Conservation (phyloP, 208 protist genomes). For the Crithidia sp. region DNA sequence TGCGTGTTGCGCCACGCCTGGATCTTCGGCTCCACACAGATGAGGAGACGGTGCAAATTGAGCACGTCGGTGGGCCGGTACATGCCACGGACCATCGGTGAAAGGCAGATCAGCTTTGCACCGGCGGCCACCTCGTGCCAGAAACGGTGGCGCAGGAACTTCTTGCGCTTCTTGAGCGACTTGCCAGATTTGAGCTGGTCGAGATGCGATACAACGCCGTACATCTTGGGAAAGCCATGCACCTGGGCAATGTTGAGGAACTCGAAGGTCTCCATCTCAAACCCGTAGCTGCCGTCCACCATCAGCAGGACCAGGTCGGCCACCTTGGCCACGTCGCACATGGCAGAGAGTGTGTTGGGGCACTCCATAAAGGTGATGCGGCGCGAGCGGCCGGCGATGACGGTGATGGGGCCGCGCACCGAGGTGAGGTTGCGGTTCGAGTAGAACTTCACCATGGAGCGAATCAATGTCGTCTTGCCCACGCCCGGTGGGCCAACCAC, state of each 20-base stretch:
- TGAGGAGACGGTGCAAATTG: slow-evolving; percentile 97
- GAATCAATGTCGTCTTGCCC: slow-evolving; percentile 98
- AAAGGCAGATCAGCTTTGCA: slow-evolving; percentile 98
- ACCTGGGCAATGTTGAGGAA: slow-evolving; percentile 99
- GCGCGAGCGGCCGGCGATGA: slow-evolving; percentile 93
- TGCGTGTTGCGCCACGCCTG: slow-evolving; percentile 97
- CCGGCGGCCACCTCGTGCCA: slow-evolving; percentile 93
- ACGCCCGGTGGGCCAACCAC: slow-evolving; percentile 97
- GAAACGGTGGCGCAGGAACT: slow-evolving; percentile 96
- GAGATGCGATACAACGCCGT: slow-evolving; percentile 99
- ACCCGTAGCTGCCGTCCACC: slow-evolving; percentile 98
- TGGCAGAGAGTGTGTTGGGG: slow-evolving; percentile 97
- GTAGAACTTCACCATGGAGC: slow-evolving; percentile 98
- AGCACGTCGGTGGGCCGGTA: slow-evolving; percentile 97
- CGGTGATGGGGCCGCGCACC: slow-evolving; percentile 97
- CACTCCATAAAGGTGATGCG: slow-evolving; percentile 99
- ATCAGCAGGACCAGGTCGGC: slow-evolving; percentile 98
- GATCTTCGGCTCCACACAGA: slow-evolving; percentile 96
- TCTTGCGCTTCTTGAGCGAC: slow-evolving; percentile 97
- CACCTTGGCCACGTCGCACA: slow-evolving; percentile 98
- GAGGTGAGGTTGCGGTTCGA: slow-evolving; percentile 93
- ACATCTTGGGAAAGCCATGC: slow-evolving; percentile 99
- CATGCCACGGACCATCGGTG: slow-evolving; percentile 96
- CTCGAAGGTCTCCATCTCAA: slow-evolving; percentile 99
- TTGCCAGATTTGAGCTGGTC: slow-evolving; percentile 98